phyloP scores from a whole-genome alignment of 306 rosid genomes.

The Sindora glabra region DNA sequence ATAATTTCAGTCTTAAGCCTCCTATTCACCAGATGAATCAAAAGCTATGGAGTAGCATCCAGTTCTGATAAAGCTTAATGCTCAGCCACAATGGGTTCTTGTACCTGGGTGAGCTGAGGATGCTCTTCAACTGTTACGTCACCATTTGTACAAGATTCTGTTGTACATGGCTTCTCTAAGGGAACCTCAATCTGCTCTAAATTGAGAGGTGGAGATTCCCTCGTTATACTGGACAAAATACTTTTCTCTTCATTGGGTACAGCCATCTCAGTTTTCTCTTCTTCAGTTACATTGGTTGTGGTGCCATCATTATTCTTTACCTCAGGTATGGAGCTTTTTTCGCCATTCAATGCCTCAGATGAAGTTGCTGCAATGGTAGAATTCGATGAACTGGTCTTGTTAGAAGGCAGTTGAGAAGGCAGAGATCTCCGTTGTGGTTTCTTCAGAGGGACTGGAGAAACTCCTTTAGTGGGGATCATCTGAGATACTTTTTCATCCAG shows the following conservation, averaged over 20 bases:
- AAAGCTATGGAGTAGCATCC: constrained; percentile 18
- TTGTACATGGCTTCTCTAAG: constrained; percentile 28
- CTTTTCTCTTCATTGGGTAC: constrained; percentile 21
- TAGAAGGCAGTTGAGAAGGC: constrained; percentile 76
- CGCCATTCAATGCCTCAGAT: constrained; percentile 37
- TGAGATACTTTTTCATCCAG: constrained; percentile 59
- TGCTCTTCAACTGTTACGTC: constrained; percentile 40
- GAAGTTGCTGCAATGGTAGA: constrained; percentile 35
- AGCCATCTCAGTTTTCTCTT: constrained; percentile 28
- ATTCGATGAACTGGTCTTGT: constrained; percentile 44
- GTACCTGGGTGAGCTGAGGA: constrained; percentile 25
- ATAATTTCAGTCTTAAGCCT: constrained; percentile 41
- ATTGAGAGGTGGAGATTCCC: constrained; percentile 20
- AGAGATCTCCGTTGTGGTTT: constrained; percentile 89
- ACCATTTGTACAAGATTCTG: constrained; percentile 26
- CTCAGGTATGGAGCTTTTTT: constrained; percentile 31
- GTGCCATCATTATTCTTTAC: constrained; percentile 30
- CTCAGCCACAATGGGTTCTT: constrained; percentile 37
- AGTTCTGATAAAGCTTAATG: constrained; percentile 29
- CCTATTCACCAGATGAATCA: constrained; percentile 36
- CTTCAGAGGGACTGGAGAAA: constrained; percentile 37
- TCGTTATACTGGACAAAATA: constrained; percentile 12
- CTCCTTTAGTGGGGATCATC: constrained; percentile 42
- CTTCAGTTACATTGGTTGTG: constrained; percentile 20
- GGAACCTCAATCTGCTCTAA: constrained; percentile 24